These are phyloP conservation scores for Moricandia moricandioides DNA, from an alignment of 345 rosid genomes.

Conservation along the genomic window DNA sequence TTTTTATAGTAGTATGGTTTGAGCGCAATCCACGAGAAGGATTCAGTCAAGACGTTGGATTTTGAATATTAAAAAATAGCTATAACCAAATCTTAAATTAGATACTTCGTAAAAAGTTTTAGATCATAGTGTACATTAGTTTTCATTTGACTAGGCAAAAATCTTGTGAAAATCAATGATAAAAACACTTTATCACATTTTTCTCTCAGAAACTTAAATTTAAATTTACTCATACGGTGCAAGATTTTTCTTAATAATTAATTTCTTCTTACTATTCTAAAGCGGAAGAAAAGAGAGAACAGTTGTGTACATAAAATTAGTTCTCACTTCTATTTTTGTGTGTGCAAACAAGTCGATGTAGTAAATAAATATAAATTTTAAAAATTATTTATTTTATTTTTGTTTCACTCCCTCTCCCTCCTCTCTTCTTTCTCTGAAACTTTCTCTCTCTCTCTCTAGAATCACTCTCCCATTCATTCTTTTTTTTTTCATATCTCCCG, in stretches of 20 bases:
- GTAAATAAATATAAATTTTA: background rate
- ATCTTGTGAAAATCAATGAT: constrained; percentile 15
- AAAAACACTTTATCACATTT: background rate
- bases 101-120: constrained; percentile 18
- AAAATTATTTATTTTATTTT: background rate
- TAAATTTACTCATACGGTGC: background rate
- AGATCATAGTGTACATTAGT: constrained; percentile 30
- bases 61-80: constrained; percentile 19
- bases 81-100: constrained; percentile 27
- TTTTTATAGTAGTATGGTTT: background rate
- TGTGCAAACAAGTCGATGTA: background rate
- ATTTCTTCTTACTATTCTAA: background rate
- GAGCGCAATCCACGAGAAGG: constrained; percentile 35
- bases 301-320: background rate
- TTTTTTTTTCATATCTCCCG: constrained; percentile 22
- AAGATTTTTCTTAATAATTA: background rate
- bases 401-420: constrained; percentile 1
- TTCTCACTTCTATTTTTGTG: background rate
- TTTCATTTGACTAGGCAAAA: constrained; percentile 36
- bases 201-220: background rate
- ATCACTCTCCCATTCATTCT: constrained; percentile 44
- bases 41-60: constrained; percentile 28
- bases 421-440: constrained; percentile 35
- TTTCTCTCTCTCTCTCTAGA: constrained; percentile 32
- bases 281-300: constrained; percentile 13